Evolutionary conservation across 345 rosid species (phyloP), one percentile per base, ranked within the genome.

Genomic region (Populus deltoides): DNA sequence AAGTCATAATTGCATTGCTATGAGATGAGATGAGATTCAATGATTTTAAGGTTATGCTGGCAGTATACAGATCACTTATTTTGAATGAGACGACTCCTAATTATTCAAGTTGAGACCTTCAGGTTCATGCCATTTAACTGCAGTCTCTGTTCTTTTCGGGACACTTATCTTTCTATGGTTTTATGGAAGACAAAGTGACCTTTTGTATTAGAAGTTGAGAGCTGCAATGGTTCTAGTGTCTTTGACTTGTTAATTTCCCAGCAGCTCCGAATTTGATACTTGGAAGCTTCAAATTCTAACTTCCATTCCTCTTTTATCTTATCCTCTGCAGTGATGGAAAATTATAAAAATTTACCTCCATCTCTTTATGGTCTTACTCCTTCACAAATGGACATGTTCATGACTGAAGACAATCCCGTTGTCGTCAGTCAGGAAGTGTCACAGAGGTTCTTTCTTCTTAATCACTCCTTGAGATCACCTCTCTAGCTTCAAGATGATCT

Each of bases 341-440:
- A 95, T 86, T 95, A 77, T 88, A 93, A 92, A 80, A 91, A 86
- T 74, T 93, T 92, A 29, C 97, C 99, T 0, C 81, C 77, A 39
- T 82, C 81, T 85, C 89, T 95, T 68, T 95, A 95, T 80, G 99
- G 99, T 72, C 98, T 93, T 65, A 72, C 84, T 75, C 86, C 93
- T 70, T 83, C 94, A 69, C 99, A 96, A 75, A 84, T 96, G 93
- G 89, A 88, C 77, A 92, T 93, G 98, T 91, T 96, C 88, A 89
- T 91, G 98, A 90, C 94, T 0, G 96, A 90, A 84, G 94, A 91
- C 82, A 91, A 88, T 84, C 97, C 91, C 53, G 78, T 80, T 13
- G 87, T 68, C 82, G 88, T 78, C 96, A 90, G 78, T 77, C 97
- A 3, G 94, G 87, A 81, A 86, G 84, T 68, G 90, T 90, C 73